Evolutionary conservation across 108 stramenopile genomes (phyloP).

Genomic region (Cyclostephanos invisitatus): DNA sequence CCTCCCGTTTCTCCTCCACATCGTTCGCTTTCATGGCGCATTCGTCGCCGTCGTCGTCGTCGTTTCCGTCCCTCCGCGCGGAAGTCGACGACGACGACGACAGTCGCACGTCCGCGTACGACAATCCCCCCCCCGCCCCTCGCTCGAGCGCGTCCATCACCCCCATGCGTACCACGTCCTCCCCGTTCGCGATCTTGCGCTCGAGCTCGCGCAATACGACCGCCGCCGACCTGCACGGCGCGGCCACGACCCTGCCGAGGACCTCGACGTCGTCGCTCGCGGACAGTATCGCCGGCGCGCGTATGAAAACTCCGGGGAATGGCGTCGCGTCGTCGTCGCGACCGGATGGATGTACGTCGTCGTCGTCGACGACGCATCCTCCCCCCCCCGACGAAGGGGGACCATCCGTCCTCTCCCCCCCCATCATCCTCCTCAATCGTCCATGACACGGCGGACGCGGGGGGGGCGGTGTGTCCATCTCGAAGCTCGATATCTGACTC

Average conservation of each 20-base stretch:
- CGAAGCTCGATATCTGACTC: conserved; percentile 93
- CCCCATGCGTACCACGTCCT: conserved; percentile 75
- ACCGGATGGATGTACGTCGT: conserved; percentile 3
- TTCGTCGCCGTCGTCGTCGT: not conserved
- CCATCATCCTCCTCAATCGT: not conserved
- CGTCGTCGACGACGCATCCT: not conserved
- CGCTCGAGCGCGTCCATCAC: conserved; percentile 80
- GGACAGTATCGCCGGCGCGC: conserved; percentile 95
- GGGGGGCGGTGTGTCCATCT: conserved; percentile 82
- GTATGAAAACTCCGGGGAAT: conserved; percentile 96
- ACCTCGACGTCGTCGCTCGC: conserved; percentile 76
- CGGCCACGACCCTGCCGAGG: conserved; percentile 86
- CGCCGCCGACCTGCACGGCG: conserved; percentile 86
- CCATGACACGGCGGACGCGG: conserved; percentile 40
- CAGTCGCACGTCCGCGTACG: conserved; percentile 53
- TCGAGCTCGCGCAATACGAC: conserved; percentile 84
- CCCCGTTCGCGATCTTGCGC: conserved; percentile 70
- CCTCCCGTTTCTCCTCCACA: conserved; percentile 23
- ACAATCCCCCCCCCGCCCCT: conserved; percentile 50
- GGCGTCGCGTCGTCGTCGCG: conserved; percentile 9
- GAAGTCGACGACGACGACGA: conserved; percentile 11
- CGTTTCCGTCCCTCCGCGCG: conserved; percentile 10
- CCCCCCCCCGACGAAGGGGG: not conserved
- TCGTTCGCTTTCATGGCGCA: not conserved
- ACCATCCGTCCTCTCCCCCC: not conserved